phyloP scores from a whole-genome alignment of 2,329 filamentous ascomycete genomes.

The Dactylella cylindrospora region DNA sequence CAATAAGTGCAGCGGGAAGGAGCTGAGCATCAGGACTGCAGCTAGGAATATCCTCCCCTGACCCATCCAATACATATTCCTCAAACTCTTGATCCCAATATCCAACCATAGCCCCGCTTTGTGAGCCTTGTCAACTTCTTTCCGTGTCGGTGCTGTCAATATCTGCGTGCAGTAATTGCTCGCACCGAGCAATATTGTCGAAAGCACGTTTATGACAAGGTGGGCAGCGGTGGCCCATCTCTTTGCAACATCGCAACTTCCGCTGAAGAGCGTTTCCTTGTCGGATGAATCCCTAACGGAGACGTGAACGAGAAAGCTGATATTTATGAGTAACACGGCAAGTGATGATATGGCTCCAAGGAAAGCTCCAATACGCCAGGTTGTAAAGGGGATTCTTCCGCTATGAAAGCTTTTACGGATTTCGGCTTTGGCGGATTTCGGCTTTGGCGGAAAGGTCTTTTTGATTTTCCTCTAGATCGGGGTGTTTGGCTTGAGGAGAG shows the following conservation, averaged over 20 bases:
- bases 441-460: too few species aligned
- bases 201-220: constrained; percentile 56
- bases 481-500: too few species aligned
- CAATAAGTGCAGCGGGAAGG: constrained; percentile 48
- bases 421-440: too few species aligned
- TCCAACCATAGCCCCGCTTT: constrained; percentile 53
- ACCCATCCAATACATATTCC: constrained; percentile 51
- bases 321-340: constrained; percentile 1
- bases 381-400: too few species aligned
- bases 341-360: neutral
- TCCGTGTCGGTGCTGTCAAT: constrained; percentile 57
- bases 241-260: neutral
- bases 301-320: neutral
- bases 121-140: constrained; percentile 58
- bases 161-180: constrained; percentile 60
- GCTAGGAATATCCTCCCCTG: constrained; percentile 39
- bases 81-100: constrained; percentile 54
- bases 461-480: too few species aligned
- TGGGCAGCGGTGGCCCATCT: constrained; percentile 48
- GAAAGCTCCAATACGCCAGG: neutral
- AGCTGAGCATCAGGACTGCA: constrained; percentile 44
- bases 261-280: neutral
- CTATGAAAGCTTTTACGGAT: too few species aligned
- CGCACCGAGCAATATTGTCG: constrained; percentile 55
- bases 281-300: neutral